These are phyloP conservation scores for Tritrichomonas musculus DNA, from an alignment of 208 protist species.

Conservation along the genomic window DNA sequence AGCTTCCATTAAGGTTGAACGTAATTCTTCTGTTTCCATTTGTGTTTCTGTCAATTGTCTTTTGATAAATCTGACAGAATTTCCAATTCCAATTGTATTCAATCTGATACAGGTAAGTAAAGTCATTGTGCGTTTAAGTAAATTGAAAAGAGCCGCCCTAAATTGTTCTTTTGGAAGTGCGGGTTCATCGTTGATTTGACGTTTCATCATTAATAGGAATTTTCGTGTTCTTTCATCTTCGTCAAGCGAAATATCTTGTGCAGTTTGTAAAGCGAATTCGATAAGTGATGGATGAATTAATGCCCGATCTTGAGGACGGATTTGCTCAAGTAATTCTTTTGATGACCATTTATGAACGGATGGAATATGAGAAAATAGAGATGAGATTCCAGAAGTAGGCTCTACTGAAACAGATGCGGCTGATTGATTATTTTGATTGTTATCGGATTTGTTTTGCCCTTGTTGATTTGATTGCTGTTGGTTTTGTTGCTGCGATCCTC, in stretches of 20 bases:
- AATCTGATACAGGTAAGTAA: not conserved
- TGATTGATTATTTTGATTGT: not conserved
- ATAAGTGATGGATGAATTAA: not conserved
- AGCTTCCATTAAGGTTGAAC: not conserved
- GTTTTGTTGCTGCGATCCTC: not conserved
- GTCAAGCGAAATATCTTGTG: not conserved
- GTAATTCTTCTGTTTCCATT: not conserved
- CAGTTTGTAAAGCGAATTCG: not conserved
- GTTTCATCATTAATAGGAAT: not conserved
- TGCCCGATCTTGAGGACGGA: not conserved
- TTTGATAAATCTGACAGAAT: not conserved
- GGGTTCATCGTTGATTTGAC: not conserved
- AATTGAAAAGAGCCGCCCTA: not conserved
- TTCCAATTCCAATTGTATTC: not conserved
- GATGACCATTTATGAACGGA: not conserved
- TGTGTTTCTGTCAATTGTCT: not conserved
- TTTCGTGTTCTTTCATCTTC: not conserved
- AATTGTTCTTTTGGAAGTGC: not conserved
- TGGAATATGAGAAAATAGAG: slow-evolving; percentile 19
- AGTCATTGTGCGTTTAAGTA: not conserved
- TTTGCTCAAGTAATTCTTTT: not conserved
- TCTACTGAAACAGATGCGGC: not conserved
- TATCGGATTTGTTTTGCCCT: not conserved
- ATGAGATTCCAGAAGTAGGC: not conserved
- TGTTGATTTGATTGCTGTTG: not conserved